Evolutionary conservation across 805 yeast species (phyloP).

Genomic region (Priceomyces castillae): DNA sequence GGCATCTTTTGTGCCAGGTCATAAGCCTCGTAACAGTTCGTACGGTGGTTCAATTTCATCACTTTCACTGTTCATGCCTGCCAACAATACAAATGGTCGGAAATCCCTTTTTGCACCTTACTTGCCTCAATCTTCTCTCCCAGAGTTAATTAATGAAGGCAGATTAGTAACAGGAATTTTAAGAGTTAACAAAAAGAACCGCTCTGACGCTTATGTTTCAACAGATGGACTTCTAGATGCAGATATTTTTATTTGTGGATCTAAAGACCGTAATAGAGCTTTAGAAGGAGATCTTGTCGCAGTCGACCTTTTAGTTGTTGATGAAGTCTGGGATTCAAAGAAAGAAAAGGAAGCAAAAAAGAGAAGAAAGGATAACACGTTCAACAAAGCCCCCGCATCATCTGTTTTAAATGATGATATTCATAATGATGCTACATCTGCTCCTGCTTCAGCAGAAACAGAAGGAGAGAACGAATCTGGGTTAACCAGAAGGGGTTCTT

Average conservation of each 20-base stretch:
- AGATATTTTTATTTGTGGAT: conserved; percentile 95
- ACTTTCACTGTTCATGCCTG: conserved; percentile 37
- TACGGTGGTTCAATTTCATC: conserved; percentile 58
- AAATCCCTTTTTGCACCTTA: conserved; percentile 94
- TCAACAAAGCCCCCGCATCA: conserved; percentile 31
- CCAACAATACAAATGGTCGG: conserved; percentile 45
- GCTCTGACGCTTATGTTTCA: conserved; percentile 98
- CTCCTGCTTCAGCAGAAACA: conserved; percentile 30
- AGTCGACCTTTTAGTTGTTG: conserved; percentile 88
- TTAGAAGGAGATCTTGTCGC: conserved; percentile 96
- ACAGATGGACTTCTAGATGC: conserved; percentile 95
- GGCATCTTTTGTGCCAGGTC: conserved; percentile 67
- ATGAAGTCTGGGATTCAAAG: conserved; percentile 96
- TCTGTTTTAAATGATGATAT: conserved; percentile 60
- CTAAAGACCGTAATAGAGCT: conserved; percentile 97
- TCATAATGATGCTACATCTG: conserved; percentile 76
- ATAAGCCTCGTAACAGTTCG: conserved; percentile 67
- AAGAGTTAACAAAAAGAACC: conserved; percentile 91
- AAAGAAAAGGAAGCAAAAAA: conserved; percentile 97
- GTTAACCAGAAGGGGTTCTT: conserved; percentile 76
- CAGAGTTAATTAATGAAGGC: conserved; percentile 86
- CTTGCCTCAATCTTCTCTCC: conserved; percentile 88
- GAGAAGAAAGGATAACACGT: conserved; percentile 67
- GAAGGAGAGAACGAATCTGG: conserved; percentile 35
- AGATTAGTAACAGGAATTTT: conserved; percentile 87